phyloP scores from a whole-genome alignment of 176 grass and related monocot species.

The Echinochloa phyllopogon region DNA sequence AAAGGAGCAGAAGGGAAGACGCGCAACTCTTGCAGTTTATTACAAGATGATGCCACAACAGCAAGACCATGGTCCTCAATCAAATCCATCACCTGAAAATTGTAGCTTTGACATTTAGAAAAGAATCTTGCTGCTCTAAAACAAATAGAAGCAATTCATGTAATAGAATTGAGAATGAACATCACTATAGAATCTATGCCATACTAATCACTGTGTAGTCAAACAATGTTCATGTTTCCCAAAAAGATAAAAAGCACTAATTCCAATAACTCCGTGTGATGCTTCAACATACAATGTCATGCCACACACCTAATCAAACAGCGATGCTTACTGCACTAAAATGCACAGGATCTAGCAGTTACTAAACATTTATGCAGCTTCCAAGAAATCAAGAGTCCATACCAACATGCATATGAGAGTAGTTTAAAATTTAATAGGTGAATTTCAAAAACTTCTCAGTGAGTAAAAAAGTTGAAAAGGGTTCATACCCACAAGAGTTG shows the following conservation, averaged over 20 bases:
- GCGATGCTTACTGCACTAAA: not conserved
- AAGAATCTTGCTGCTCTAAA: not conserved
- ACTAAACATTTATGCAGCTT: not conserved
- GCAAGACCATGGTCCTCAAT: slow-evolving; percentile 67
- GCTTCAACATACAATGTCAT: not conserved
- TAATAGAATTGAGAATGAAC: not conserved
- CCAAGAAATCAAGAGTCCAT: not conserved
- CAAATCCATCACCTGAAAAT: slow-evolving; percentile 71
- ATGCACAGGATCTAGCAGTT: not conserved
- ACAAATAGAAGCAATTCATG: slow-evolving; percentile 24
- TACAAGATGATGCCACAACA: slow-evolving; percentile 68
- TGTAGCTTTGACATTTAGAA: slow-evolving; percentile 20
- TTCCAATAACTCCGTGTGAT: not conserved
- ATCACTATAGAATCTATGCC: not conserved
- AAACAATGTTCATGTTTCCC: slow-evolving; percentile 1
- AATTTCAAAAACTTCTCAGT: not conserved
- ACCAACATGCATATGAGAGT: not conserved
- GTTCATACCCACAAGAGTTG: slow-evolving; percentile 63
- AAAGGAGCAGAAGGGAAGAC: slow-evolving; percentile 70
- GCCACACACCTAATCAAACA: slow-evolving; percentile 2
- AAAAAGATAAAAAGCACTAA: not conserved
- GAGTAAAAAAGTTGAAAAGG: slow-evolving; percentile 9
- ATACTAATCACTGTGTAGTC: not conserved
- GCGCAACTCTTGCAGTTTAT: slow-evolving; percentile 69
- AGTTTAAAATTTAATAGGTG: not conserved